Evolutionary conservation across 495 filamentous ascomycete genomes (phyloP), one percentile per base, ranked within the genome.

Genomic region (Penicillium macrosclerotiorum): DNA sequence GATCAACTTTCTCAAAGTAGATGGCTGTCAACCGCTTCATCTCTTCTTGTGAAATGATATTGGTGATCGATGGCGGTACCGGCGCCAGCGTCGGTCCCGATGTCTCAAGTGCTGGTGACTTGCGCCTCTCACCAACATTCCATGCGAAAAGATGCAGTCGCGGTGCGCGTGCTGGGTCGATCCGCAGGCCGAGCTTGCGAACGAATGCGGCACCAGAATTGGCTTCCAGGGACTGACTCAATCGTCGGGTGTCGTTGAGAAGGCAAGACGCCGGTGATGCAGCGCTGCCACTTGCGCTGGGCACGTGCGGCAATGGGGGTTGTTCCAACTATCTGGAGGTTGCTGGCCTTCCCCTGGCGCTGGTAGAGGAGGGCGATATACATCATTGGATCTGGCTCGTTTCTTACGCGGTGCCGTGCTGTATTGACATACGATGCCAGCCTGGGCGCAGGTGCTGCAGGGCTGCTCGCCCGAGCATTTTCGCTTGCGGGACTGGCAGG

Each of bases 171-270:
- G 69, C 59, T 4, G 75, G 65, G 34, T 78, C 75, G 47, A 79
- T 64, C 14, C 68, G 69, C 26, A 77, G 63, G 8, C 72, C 77
- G n/a, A 82, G 55, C 32, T 67, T 72, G 41, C 73, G 62, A 8
- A 77, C 75, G 53, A 79, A 80, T 1, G 79, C 77, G 4, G 78
- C 75, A 1, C 77, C 77, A 4, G 75, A 79, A 43, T 82, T 79
- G 12, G 72, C 71, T 31, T 77, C 69, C 6, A 79, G 63, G 5
- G 71, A 64, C 13, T 59, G 43, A 17, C 44, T 45, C 7, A 34
- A 32, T 11, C 23, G 30, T 8, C 26, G 38, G 9, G 35, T 13
- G 4, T 32, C 34, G 8, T 46, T 51, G 1, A 29, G 37, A 29
- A 17, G 44, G 12, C 43, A 41, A 4, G 45, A 46, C 16, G 31